Evolutionary conservation across 2,329 filamentous ascomycete species (phyloP), one percentile per base, ranked within the genome.

Genomic region (Juglanconis oblonga): DNA sequence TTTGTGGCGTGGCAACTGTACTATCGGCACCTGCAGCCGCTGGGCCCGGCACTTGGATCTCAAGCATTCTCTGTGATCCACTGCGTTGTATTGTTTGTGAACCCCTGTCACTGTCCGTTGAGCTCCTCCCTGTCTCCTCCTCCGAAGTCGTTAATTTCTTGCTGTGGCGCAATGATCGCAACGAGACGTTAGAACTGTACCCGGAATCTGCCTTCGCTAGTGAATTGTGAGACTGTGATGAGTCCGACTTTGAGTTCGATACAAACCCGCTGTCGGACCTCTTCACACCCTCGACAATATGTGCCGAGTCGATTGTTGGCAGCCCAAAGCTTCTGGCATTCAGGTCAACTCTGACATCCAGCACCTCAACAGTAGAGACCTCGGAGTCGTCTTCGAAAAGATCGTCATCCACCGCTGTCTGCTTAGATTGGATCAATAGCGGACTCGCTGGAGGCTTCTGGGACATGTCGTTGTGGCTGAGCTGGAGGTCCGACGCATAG

Each of bases 171-270:
- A 82, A 76, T 0, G 84, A 86, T 44, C 81, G 77, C 17, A 86
- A 69, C 11, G 85, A 87, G 4, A 82, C 73, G 65, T 81, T 86
- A 7, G 84, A 87, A 66, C 83, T 83, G 66, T 87, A 87, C 14
- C 84, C 84, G 32, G 83, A 87, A 66, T 87, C 84, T 44, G 82
- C 79, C 63, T 85, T 85, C 36, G 79, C 77, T n/a, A 84, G 71
- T 5, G 79, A 71, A 57, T 77, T 79, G 14, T 72, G 72, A 1
- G 77, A 74, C 13, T 65, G 54, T 9, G 62, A 63, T n/a, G 62
- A 70, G 53, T 78, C 75, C 4, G 76, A 77, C 1, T 74, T 74
- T 4, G 78, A 77, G 56, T 76, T 81, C 1, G 79, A 77, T 33
- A 77, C 71, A 49, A 82, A 76, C 2, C 80, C 82, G 62, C 82